Percentiles rank a stretch among this genome's conserved stretches.
phyloP scores from a whole-genome alignment of 352 stramenopile species.

The Phytophthora europaea region DNA sequence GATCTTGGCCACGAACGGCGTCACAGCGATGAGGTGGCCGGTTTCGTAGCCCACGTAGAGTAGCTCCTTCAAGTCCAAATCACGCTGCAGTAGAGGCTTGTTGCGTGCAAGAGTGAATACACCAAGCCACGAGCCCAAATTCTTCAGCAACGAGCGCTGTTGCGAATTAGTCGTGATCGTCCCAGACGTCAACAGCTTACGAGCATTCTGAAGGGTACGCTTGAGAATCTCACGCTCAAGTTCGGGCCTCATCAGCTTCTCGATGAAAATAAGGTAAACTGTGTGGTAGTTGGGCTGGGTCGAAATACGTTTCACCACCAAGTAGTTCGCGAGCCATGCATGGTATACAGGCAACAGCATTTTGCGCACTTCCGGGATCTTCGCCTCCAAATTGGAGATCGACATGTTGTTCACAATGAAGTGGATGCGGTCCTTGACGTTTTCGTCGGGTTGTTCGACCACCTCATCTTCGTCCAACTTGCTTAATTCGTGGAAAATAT shows the following conservation, averaged over 20 bases:
- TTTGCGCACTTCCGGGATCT: constrained; percentile 97
- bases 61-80: constrained; percentile 99
- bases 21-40: constrained; percentile 98
- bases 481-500: constrained; percentile 87
- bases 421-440: constrained; percentile 97
- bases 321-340: constrained; percentile 98
- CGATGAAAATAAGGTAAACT: constrained; percentile 98
- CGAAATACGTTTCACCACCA: constrained; percentile 99
- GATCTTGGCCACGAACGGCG: constrained; percentile 99
- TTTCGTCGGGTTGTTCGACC: constrained; percentile 81
- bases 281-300: constrained; percentile 99
- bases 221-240: constrained; percentile 96
- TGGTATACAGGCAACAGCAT: constrained; percentile 96
- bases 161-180: constrained; percentile 99
- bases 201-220: constrained; percentile 96
- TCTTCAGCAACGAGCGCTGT: constrained; percentile 98
- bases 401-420: constrained; percentile 99
- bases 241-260: constrained; percentile 95
- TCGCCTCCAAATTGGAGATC: constrained; percentile 97
- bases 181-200: constrained; percentile 96
- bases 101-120: constrained; percentile 98
- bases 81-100: constrained; percentile 97
- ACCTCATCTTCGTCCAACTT: constrained; percentile 69
- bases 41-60: constrained; percentile 97
- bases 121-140: constrained; percentile 98